These are phyloP conservation scores for Schizophyllum amplum DNA, from an alignment of 1,284 basidiomycete genomes.

Conservation along the genomic window DNA sequence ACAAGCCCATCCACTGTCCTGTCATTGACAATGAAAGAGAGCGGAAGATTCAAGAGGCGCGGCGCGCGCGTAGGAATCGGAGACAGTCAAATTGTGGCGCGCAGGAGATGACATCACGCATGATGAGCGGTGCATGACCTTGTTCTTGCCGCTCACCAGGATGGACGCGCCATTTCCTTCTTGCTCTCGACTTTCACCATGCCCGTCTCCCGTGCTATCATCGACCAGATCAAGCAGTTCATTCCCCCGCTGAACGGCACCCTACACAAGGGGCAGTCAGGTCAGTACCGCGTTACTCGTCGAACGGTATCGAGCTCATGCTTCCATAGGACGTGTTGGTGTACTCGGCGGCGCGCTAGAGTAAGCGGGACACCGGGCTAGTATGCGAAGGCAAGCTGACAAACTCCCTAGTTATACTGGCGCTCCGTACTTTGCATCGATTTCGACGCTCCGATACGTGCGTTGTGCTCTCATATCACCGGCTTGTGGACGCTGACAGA, in stretches of 20 bases:
- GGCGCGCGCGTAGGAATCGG: too few species aligned
- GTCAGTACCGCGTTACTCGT: constrained; percentile 28
- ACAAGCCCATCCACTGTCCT: too few species aligned
- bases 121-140: not conserved
- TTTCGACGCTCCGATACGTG: constrained; percentile 80
- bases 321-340: constrained; percentile 72
- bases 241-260: constrained; percentile 81
- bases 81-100: not conserved
- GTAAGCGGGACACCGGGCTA: too few species aligned
- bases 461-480: constrained; percentile 16
- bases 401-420: constrained; percentile 72
- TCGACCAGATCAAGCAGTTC: constrained; percentile 67
- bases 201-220: constrained; percentile 22
- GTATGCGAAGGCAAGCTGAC: constrained; percentile 1
- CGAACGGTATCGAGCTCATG: constrained; percentile 9
- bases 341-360: constrained; percentile 91
- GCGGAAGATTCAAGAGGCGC: too few species aligned
- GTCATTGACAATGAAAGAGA: too few species aligned
- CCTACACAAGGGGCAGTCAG: constrained; percentile 95
- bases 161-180: not conserved
- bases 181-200: not conserved
- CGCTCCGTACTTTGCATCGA: constrained; percentile 90
- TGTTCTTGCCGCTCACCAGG: not conserved
- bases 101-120: not conserved
- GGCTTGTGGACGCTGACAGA: not conserved